Evolutionary conservation across 2,329 filamentous ascomycete species (phyloP), one percentile per base, ranked within the genome.

Genomic region (Colletotrichum sp.): DNA sequence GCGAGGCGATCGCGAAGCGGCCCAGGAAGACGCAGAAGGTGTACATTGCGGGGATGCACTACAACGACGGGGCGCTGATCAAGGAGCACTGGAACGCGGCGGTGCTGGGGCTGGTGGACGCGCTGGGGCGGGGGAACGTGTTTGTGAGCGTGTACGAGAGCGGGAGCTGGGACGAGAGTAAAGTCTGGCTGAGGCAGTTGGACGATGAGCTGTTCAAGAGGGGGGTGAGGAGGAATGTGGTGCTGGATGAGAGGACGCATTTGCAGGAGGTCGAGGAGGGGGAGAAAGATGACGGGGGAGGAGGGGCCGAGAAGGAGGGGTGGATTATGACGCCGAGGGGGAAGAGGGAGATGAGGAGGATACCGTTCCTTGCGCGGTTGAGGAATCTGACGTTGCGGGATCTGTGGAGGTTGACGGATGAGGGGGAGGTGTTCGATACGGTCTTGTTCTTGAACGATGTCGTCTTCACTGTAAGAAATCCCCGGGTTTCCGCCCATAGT

Each of bases 11-110:
- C n/a, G 43, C 72, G 69, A 78, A 81, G 70, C 65, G 71, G 16
- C 77, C 77, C 12, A 81, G 82, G 60, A 81, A 78, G 26, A 79
- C 77, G 64, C 83, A 86, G 79, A 84, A 86, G 77, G 89, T 95
- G 77, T 95, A 92, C 84, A 94, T 95, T 76, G 91, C 92, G 6
- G 91, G 90, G 76, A 91, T 93, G 81, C 92, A 94, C 80, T 94
- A 92, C 88, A 95, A 94, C 79, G 91, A 91, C 77, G 93, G 90
- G 75, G 81, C 82, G 2, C 85, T 94, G 28, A 86, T 95, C 3
- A 87, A 90, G 9, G 85, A 86, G 7, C 89, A 92, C 79, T 95
- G 93, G 93, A 92, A 89, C 77, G 83, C 87, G 7, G 92, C 91
- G 1, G 85, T 95, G 4, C 74, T 93, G 8, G 85, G 89, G 3